Conservation (phyloP, 441 rosid species). For the Jatropha podagrica region DNA sequence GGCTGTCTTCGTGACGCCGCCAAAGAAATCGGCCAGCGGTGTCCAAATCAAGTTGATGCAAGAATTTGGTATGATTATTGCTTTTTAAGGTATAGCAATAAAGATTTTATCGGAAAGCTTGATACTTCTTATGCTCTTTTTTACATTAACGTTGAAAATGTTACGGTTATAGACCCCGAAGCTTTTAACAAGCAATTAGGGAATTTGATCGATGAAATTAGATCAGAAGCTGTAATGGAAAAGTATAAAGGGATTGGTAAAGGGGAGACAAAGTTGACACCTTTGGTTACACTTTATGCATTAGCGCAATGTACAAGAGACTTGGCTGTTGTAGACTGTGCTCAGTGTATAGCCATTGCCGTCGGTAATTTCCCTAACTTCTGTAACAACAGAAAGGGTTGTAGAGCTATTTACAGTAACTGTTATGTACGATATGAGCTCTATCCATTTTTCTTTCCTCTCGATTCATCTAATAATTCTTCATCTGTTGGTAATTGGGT, state of each 20-base stretch:
- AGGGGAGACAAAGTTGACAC: slow-evolving; percentile 47
- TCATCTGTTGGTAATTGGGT: slow-evolving; percentile 10
- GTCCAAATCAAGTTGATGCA: slow-evolving; percentile 57
- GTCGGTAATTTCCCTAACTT: slow-evolving; percentile 47
- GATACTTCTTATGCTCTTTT: slow-evolving; percentile 49
- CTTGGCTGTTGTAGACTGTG: slow-evolving; percentile 48
- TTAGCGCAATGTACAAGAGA: slow-evolving; percentile 78
- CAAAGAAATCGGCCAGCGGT: slow-evolving; percentile 46
- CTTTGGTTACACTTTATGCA: slow-evolving; percentile 58
- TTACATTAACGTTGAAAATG: slow-evolving; percentile 53
- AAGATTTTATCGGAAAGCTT: slow-evolving; percentile 50
- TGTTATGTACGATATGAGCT: slow-evolving; percentile 72
- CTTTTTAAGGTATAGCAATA: slow-evolving; percentile 49
- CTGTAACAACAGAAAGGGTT: slow-evolving; percentile 56
- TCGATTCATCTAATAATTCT: slow-evolving; percentile 36
- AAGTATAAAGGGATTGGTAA: slow-evolving; percentile 57
- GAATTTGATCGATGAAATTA: slow-evolving; percentile 39
- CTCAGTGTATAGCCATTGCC: slow-evolving; percentile 71
- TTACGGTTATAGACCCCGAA: slow-evolving; percentile 49
- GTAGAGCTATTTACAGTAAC: slow-evolving; percentile 65
- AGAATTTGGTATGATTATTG: slow-evolving; percentile 74
- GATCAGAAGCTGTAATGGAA: slow-evolving; percentile 52
- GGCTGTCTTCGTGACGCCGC: slow-evolving; percentile 62
- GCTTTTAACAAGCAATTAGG: slow-evolving; percentile 52
- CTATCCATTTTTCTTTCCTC: slow-evolving; percentile 74